A percentile compares a stretch with the other conserved stretches of the same genome.
phyloP scores from a whole-genome alignment of 352 stramenopile genomes.

The Ophiocytium majus region DNA sequence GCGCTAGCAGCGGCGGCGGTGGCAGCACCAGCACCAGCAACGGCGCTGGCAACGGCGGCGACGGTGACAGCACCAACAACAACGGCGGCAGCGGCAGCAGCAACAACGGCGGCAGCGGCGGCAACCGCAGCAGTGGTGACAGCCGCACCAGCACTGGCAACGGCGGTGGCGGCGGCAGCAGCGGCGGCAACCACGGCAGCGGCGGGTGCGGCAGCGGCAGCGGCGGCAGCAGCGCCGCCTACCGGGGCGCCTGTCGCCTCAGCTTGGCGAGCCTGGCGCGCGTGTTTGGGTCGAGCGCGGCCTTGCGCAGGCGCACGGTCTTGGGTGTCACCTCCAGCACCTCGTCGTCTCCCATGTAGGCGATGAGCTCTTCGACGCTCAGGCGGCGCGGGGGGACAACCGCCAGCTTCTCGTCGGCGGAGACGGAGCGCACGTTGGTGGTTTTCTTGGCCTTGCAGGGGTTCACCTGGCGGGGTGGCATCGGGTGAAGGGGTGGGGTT shows the following conservation, averaged over 20 bases:
- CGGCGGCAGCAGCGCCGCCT: neutral
- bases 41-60: too few species aligned
- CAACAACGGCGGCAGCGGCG: neutral
- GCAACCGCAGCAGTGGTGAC: neutral
- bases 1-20: too few species aligned
- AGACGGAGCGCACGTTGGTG: conserved; percentile 90
- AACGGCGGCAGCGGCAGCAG: neutral
- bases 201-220: neutral
- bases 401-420: conserved; percentile 91
- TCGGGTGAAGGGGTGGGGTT: too few species aligned
- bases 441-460: conserved; percentile 94
- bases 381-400: conserved; percentile 83
- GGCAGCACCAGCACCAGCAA: too few species aligned
- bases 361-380: conserved; percentile 94
- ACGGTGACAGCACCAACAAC: too few species aligned
- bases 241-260: neutral
- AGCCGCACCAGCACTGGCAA: neutral
- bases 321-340: conserved; percentile 95
- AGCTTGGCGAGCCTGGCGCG: neutral
- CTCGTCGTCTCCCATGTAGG: conserved; percentile 95
- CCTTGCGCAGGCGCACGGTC: conserved; percentile 85
- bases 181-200: too few species aligned
- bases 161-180: neutral
- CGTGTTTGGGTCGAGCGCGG: conserved; percentile 63
- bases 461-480: too few species aligned